A percentile compares a stretch with the other conserved stretches of the same genome.
These are phyloP conservation scores for Neonectria sp. DNA, from an alignment of 2,329 filamentous ascomycete genomes.

Conservation along the genomic window DNA sequence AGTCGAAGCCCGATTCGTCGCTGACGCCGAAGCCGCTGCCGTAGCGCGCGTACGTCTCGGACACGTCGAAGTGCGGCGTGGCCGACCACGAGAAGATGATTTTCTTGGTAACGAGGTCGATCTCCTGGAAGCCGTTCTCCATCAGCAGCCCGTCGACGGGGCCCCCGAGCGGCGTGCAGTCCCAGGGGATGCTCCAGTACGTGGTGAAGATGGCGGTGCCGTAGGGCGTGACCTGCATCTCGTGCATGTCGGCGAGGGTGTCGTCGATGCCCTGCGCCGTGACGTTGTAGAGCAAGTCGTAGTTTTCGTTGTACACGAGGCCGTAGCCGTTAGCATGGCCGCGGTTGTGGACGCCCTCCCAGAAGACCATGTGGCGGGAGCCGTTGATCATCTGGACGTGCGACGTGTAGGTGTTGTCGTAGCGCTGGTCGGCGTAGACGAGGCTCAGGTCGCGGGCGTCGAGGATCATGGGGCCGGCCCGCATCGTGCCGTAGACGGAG, in stretches of 20 bases:
- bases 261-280: slow-evolving; percentile 54
- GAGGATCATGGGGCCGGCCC: slow-evolving; percentile 54
- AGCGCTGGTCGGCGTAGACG: slow-evolving; percentile 55
- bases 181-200: slow-evolving; percentile 54
- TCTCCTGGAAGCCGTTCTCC: slow-evolving; percentile 58
- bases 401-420: slow-evolving; percentile 44
- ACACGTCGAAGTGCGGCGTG: slow-evolving; percentile 49
- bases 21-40: slow-evolving; percentile 49
- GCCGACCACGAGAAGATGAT: slow-evolving; percentile 57
- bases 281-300: slow-evolving; percentile 56
- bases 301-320: slow-evolving; percentile 52
- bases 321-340: slow-evolving; percentile 50
- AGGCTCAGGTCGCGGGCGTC: slow-evolving; percentile 54
- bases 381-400: slow-evolving; percentile 51
- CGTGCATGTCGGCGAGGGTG: slow-evolving; percentile 58
- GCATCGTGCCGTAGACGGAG: slow-evolving; percentile 40
- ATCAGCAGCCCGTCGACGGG: slow-evolving; percentile 49
- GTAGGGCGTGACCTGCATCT: slow-evolving; percentile 58
- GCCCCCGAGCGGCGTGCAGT: slow-evolving; percentile 52
- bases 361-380: slow-evolving; percentile 54
- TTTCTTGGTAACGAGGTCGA: slow-evolving; percentile 55
- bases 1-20: slow-evolving; percentile 53
- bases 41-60: slow-evolving; percentile 47
- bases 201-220: slow-evolving; percentile 60
- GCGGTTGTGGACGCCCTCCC: slow-evolving; percentile 48